Evolutionary conservation across 805 yeast species (phyloP).

Genomic region (Saturnispora ahearnii): DNA sequence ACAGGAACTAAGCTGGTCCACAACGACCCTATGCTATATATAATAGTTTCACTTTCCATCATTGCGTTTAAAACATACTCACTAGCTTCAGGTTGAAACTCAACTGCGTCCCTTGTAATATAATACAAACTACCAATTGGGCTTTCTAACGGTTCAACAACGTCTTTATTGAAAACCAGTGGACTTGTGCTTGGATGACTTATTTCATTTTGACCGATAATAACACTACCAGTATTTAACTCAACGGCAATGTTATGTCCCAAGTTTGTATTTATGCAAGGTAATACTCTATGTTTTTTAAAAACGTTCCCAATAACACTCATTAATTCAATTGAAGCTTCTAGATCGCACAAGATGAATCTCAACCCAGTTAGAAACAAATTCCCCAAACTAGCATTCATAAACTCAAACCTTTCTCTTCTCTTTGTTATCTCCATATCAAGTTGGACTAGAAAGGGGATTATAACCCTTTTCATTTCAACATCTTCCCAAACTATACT

Average conservation of each 20-base stretch:
- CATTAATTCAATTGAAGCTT: constrained; percentile 65
- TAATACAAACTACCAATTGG: constrained; percentile 69
- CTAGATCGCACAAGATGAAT: constrained; percentile 73
- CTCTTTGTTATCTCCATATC: constrained; percentile 70
- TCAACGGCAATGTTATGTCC: constrained; percentile 80
- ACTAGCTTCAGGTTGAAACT: constrained; percentile 68
- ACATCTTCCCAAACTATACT: constrained; percentile 61
- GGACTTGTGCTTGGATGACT: constrained; percentile 77
- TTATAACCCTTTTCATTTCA: constrained; percentile 56
- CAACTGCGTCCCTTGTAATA: constrained; percentile 82
- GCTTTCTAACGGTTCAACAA: constrained; percentile 53
- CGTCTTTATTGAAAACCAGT: constrained; percentile 57
- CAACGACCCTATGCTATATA: constrained; percentile 80
- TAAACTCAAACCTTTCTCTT: constrained; percentile 59
- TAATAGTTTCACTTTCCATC: constrained; percentile 41
- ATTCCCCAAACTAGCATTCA: constrained; percentile 79
- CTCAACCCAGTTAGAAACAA: constrained; percentile 75
- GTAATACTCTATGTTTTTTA: constrained; percentile 49
- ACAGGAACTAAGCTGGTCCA: constrained; percentile 85
- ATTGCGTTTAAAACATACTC: constrained; percentile 48
- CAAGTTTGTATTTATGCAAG: constrained; percentile 78
- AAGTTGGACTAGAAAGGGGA: constrained; percentile 71
- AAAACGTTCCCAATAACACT: constrained; percentile 52
- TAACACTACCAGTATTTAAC: constrained; percentile 56
- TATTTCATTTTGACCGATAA: constrained; percentile 88